Evolutionary conservation across 208 protist genomes (phyloP).

Genomic region (Wallacemonas sp.): DNA sequence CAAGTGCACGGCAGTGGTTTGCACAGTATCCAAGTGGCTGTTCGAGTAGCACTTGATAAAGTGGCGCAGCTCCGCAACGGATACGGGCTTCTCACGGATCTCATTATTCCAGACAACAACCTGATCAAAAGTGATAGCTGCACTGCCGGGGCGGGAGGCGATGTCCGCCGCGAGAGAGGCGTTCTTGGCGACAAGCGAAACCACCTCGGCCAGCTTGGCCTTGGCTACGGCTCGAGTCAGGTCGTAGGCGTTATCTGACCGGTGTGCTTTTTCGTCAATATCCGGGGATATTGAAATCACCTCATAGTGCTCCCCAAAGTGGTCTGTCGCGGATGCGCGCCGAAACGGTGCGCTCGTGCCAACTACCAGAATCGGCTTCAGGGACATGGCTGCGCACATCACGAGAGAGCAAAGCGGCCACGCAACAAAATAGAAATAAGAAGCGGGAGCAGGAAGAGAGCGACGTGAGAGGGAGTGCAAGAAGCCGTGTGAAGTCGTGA

Average conservation of each 20-base stretch:
- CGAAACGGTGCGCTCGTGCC: slow-evolving; percentile 67
- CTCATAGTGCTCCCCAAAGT: slow-evolving; percentile 46
- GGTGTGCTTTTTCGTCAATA: slow-evolving; percentile 80
- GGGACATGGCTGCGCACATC: neutral
- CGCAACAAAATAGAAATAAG: neutral
- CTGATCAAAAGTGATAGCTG: slow-evolving; percentile 84
- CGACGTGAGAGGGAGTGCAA: neutral
- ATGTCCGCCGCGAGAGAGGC: slow-evolving; percentile 11
- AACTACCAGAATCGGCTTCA: slow-evolving; percentile 61
- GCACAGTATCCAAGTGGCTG: slow-evolving; percentile 56
- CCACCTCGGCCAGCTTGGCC: slow-evolving; percentile 32
- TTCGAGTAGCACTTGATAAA: slow-evolving; percentile 73
- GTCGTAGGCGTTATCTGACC: slow-evolving; percentile 37
- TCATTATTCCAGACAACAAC: slow-evolving; percentile 73
- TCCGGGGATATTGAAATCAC: slow-evolving; percentile 63
- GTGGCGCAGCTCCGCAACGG: slow-evolving; percentile 26
- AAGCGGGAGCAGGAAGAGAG: neutral
- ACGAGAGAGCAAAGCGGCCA: too few species aligned
- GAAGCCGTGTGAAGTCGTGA: too few species aligned
- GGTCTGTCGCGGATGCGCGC: slow-evolving; percentile 22
- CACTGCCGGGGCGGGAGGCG: slow-evolving; percentile 17
- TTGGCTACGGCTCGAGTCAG: slow-evolving; percentile 47
- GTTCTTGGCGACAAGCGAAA: slow-evolving; percentile 42
- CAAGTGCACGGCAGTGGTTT: slow-evolving; percentile 49
- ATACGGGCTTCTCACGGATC: slow-evolving; percentile 81